Evolutionary conservation across 345 rosid species (phyloP).

Genomic region (Rhodomyrtus tomentosa): DNA sequence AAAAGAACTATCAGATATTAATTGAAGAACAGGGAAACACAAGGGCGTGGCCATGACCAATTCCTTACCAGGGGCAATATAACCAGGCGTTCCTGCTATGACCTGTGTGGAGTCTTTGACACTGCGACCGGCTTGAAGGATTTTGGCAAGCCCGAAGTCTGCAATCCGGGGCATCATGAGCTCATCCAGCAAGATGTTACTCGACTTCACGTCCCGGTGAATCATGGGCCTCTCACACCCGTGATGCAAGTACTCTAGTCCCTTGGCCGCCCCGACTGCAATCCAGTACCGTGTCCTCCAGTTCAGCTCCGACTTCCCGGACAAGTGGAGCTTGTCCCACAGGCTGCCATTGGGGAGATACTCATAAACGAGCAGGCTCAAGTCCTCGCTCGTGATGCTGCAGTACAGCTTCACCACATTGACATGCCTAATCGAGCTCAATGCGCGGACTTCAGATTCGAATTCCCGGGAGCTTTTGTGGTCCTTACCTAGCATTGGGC

Average conservation of each 20-base stretch:
- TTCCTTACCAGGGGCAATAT: slow-evolving; percentile 87
- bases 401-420: slow-evolving; percentile 91
- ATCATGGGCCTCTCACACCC: slow-evolving; percentile 66
- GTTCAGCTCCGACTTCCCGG: slow-evolving; percentile 52
- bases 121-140: slow-evolving; percentile 33
- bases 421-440: slow-evolving; percentile 87
- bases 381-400: slow-evolving; percentile 87
- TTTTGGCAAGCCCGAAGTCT: slow-evolving; percentile 93
- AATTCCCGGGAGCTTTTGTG: slow-evolving; percentile 45
- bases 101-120: slow-evolving; percentile 56
- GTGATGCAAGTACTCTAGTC: slow-evolving; percentile 83
- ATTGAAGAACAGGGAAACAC: background rate
- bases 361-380: slow-evolving; percentile 85
- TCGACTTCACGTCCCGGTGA: slow-evolving; percentile 81
- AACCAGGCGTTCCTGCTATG: slow-evolving; percentile 85
- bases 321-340: slow-evolving; percentile 73
- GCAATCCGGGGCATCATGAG: slow-evolving; percentile 83
- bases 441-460: slow-evolving; percentile 69
- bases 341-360: slow-evolving; percentile 85
- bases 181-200: slow-evolving; percentile 80
- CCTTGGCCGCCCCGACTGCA: slow-evolving; percentile 76
- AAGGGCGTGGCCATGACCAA: background rate
- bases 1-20: background rate
- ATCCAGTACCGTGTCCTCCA: slow-evolving; percentile 84
- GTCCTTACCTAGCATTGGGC: slow-evolving; percentile 50